Percentiles rank a stretch among this genome's conserved stretches.
Evolutionary conservation across 2,329 filamentous ascomycete genomes (phyloP).

Genomic region (Ophiostoma tasmaniense): DNA sequence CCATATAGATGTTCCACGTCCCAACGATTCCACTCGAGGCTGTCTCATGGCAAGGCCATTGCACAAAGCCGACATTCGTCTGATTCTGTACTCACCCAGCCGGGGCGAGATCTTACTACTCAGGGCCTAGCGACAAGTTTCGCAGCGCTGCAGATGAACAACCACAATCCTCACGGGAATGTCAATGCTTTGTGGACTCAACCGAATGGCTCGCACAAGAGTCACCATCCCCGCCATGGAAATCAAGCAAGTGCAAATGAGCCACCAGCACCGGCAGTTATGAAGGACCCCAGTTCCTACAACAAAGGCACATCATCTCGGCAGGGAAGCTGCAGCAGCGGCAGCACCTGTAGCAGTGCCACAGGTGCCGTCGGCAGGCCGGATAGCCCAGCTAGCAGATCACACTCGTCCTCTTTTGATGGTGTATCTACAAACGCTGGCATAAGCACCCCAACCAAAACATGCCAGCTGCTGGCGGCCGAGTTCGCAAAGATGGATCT

Average conservation of each 20-base stretch:
- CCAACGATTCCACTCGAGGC: slow-evolving; percentile 2
- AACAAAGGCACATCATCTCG: not conserved
- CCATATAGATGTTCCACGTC: slow-evolving; percentile 12
- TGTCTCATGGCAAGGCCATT: not conserved
- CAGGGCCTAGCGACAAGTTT: not conserved
- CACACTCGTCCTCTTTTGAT: not conserved
- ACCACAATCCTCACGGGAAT: not conserved
- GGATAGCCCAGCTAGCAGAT: not conserved
- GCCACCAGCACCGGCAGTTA: not conserved
- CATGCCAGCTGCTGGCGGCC: not conserved
- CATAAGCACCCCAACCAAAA: not conserved
- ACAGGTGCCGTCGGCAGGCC: not conserved
- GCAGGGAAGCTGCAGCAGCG: not conserved
- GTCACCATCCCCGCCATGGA: not conserved
- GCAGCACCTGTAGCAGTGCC: slow-evolving; percentile 4
- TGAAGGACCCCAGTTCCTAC: not conserved
- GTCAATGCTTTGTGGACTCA: not conserved
- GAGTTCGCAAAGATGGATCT: slow-evolving; percentile 24
- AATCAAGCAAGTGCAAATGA: not conserved
- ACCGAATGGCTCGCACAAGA: slow-evolving; percentile 11
- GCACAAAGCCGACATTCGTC: not conserved
- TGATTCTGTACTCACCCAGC: not conserved
- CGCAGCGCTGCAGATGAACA: not conserved
- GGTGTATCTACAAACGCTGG: not conserved
- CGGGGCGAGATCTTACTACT: not conserved